Evolutionary conservation across 192 early-diverging fungal genomes (phyloP), one percentile per base, ranked within the genome.

Genomic region (Kappamyces sp.): DNA sequence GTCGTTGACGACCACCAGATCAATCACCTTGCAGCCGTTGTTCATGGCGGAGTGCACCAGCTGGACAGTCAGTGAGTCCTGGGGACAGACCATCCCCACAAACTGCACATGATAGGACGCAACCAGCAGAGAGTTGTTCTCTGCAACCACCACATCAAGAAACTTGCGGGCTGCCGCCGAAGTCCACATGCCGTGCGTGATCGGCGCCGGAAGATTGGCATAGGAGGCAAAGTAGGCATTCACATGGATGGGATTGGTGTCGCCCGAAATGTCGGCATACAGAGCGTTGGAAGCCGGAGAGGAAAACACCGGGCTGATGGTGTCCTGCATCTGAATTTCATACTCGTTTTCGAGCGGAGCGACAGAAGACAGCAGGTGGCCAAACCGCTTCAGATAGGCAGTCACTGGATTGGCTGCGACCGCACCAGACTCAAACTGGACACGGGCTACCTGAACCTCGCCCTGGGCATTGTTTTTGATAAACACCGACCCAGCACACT

Each of bases 141-240:
- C 88, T 42, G 93, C 93, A 60, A 91, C 93, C 65, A 90, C 90
- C 50, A 90, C 86, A 69, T 96, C 93, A 47, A 96, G 91, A 74
- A 92, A 93, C 83, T 90, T 91, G 65, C 93, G 86, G 47, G 91
- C 90, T 12, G 90, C 85, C 4, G 93, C 93, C 61, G 81, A 85
- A 47, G 91, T 96, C 91, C 91, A 96, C 93, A 96, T 96, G 50
- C 93, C 93, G 74, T 96, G 93, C 34, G 91, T 92, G 61, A 96
- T 96, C 34, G 91, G 91, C 35, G 64, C 91, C 31, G 93, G 91
- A 45, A 96, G 84, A 49, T 83, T 77, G 32, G 91, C 91, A 30
- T 91, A 71, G 62, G 90, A 88, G 65, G 91, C 87, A 82, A 96
- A 93, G 84, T 89, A 93, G 49, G 86, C 82, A 81, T 92, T 92